These are phyloP conservation scores for Rosa rugosa DNA, from an alignment of 306 rosid species.

Conservation along the genomic window DNA sequence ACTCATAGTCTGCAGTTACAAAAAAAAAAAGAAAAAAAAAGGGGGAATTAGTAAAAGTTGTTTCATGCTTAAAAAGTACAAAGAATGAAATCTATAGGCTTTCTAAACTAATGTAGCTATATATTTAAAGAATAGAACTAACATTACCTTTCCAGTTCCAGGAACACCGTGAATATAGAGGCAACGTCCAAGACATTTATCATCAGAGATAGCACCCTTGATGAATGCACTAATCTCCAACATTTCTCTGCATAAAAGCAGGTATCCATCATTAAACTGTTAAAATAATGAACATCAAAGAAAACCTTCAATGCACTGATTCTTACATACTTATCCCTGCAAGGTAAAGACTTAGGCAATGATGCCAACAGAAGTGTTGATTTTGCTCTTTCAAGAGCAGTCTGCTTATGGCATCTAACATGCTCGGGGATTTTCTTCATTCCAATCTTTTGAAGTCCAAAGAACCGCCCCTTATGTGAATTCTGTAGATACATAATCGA, in stretches of 20 bases:
- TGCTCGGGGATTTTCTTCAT: conserved; percentile 74
- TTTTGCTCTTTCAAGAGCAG: conserved; percentile 91
- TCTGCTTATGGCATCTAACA: conserved; percentile 80
- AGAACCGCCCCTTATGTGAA: conserved; percentile 67
- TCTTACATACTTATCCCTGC: conserved; percentile 79
- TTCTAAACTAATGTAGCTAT: conserved; percentile 10
- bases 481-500: conserved; percentile 49
- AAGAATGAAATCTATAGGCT: conserved; percentile 10
- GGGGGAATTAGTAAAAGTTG: conserved; percentile 17
- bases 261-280: conserved; percentile 22
- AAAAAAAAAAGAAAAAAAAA: conserved; percentile 14
- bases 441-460: conserved; percentile 88
- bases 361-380: conserved; percentile 81
- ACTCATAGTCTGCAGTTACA: conserved; percentile 80
- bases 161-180: conserved; percentile 97
- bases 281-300: conserved; percentile 10
- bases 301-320: conserved; percentile 16
- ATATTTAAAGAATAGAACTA: conserved; percentile 9
- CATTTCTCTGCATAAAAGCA: conserved; percentile 64
- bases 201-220: conserved; percentile 79
- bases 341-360: conserved; percentile 79
- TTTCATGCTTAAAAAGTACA: conserved; percentile 3
- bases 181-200: conserved; percentile 90
- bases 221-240: conserved; percentile 79
- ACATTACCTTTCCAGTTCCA: conserved; percentile 89